A percentile compares a stretch with the other conserved stretches of the same genome.
Evolutionary conservation across 106 monocot genomes (phyloP).

Genomic region (Agapanthus africanus): DNA sequence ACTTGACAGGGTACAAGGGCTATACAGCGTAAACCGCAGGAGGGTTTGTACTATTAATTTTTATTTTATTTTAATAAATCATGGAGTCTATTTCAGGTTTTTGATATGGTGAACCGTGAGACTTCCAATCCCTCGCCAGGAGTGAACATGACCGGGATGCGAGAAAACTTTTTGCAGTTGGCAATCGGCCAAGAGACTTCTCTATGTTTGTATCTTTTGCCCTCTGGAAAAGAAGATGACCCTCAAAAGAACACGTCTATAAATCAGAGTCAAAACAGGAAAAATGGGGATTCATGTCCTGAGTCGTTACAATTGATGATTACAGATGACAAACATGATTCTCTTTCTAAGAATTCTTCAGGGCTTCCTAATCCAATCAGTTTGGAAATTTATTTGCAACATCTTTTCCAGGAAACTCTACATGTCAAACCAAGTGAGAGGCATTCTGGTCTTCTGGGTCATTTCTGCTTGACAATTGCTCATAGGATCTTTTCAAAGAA

Average conservation of each 20-base stretch:
- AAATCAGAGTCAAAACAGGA: conserved; percentile 12
- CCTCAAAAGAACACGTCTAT: conserved; percentile 15
- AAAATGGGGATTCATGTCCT: conserved; percentile 13
- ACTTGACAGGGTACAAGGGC: no score
- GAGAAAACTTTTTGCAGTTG: conserved; percentile 68
- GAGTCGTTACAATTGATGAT: conserved; percentile 16
- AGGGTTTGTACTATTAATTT: no score
- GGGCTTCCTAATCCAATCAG: conserved; percentile 47
- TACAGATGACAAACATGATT: conserved; percentile 25
- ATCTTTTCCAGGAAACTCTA: conserved; percentile 59
- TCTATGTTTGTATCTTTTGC: conserved; percentile 42
- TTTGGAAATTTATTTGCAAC: conserved; percentile 66
- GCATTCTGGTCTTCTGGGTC: conserved; percentile 37
- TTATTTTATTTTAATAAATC: no score
- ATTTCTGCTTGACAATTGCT: conserved; percentile 82
- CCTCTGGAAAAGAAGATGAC: conserved; percentile 23
- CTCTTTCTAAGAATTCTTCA: conserved; percentile 11
- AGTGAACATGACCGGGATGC: conserved; percentile 71
- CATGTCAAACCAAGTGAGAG: conserved; percentile 40
- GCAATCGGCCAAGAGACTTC: conserved; percentile 72
- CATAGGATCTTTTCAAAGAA: conserved; percentile 81
- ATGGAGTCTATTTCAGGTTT: conserved; percentile 50
- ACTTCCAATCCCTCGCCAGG: conserved; percentile 41
- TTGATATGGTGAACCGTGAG: conserved; percentile 77
- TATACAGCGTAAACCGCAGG: no score